Conservation (phyloP, 495 filamentous ascomycete species). For the Hypoxylon crocopeplum region DNA sequence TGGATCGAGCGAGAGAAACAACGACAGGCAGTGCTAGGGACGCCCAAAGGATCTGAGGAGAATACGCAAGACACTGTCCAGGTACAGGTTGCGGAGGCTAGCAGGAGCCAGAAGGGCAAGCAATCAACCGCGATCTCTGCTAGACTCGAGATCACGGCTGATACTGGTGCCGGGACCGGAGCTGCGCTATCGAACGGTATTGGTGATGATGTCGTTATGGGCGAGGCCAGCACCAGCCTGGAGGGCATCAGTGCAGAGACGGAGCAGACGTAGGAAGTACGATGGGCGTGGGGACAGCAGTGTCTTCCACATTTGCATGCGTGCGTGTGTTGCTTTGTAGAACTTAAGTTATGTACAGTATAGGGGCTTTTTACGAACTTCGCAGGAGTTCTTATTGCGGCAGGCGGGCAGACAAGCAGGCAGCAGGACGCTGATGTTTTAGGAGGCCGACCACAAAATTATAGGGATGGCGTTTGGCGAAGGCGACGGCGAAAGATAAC, state of each 20-base stretch:
- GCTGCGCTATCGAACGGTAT: conserved; percentile 4
- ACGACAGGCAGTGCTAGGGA: conserved; percentile 23
- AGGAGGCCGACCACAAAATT: too few relatives aligned
- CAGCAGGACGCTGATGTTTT: too few relatives aligned
- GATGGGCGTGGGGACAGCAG: too few relatives aligned
- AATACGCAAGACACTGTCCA: conserved; percentile 50
- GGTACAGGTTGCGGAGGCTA: conserved; percentile 46
- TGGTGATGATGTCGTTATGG: conserved; percentile 23
- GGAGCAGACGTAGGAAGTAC: conserved; percentile 40
- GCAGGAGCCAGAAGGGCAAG: conserved; percentile 40
- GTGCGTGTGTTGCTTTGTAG: too few relatives aligned
- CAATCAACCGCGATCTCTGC: conserved; percentile 32
- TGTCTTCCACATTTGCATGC: too few relatives aligned
- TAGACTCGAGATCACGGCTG: conserved; percentile 26
- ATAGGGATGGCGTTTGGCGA: too few relatives aligned
- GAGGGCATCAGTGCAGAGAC: conserved; percentile 39
- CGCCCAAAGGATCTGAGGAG: conserved; percentile 38
- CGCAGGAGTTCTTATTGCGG: too few relatives aligned
- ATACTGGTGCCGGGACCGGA: conserved; percentile 9
- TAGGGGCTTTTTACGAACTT: too few relatives aligned
- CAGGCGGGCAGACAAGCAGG: too few relatives aligned
- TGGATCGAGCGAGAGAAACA: conserved; percentile 50
- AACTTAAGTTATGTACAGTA: too few relatives aligned
- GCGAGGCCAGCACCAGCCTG: conserved; percentile 20
- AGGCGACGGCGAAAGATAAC: too few relatives aligned